Conservation (phyloP, 345 rosid genomes). For the Limnanthes douglasii region DNA sequence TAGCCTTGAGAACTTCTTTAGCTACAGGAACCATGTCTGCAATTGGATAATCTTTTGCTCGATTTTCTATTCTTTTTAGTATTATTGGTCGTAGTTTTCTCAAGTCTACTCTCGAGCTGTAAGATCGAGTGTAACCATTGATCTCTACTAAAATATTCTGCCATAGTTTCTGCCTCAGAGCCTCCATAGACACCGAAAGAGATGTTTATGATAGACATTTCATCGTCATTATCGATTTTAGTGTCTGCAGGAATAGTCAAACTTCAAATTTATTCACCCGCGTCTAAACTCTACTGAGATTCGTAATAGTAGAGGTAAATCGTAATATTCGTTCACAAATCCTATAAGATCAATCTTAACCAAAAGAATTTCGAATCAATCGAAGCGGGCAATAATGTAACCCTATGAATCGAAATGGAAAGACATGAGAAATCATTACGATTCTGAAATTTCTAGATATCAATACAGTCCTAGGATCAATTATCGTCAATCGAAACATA, state of each 20-base stretch:
- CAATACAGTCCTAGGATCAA: no score
- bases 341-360: background rate
- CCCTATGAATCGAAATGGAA: no score
- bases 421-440: background rate
- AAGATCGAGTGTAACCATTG: conserved; percentile 19
- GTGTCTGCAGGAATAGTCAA: background rate
- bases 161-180: conserved; percentile 16
- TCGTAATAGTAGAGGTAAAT: no score
- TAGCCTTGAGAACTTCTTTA: conserved; percentile 38
- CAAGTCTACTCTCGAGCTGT: conserved; percentile 32
- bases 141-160: conserved; percentile 4
- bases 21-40: conserved; percentile 51
- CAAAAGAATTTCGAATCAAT: no score
- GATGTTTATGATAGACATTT: conserved; percentile 7
- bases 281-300: no score
- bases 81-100: conserved; percentile 72
- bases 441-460: background rate
- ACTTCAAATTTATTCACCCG: background rate
- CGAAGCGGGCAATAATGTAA: no score
- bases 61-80: conserved; percentile 45
- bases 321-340: background rate
- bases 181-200: conserved; percentile 10
- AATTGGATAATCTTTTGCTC: conserved; percentile 60
- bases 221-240: background rate
- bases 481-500: no score